Percentiles rank a stretch among this genome's conserved stretches.
Conservation (phyloP, 2,329 filamentous ascomycete genomes). For the Sordariomycetes sp. region DNA sequence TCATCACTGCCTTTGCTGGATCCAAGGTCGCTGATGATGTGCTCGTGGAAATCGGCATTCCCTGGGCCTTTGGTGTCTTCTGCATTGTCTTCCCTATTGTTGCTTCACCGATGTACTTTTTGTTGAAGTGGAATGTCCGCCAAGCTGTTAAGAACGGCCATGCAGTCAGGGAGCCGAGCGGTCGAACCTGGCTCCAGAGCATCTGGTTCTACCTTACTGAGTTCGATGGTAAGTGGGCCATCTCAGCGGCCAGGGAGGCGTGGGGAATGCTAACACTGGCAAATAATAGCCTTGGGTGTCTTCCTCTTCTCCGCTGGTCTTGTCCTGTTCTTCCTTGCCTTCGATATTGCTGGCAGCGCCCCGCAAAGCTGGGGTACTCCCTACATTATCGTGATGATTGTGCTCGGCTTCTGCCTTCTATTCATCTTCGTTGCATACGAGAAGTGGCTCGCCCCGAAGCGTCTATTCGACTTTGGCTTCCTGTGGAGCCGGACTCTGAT, state of each 20-base stretch:
- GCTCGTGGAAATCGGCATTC: slow-evolving; percentile 40
- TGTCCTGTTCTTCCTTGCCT: slow-evolving; percentile 52
- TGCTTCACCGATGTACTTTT: slow-evolving; percentile 44
- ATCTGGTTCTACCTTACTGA: slow-evolving; percentile 31
- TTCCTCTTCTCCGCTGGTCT: slow-evolving; percentile 48
- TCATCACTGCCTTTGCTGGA: slow-evolving; percentile 51
- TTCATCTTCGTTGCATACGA: slow-evolving; percentile 24
- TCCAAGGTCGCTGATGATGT: slow-evolving; percentile 42
- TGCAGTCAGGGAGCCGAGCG: slow-evolving; percentile 15
- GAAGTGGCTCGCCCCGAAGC: slow-evolving; percentile 21
- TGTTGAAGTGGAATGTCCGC: slow-evolving; percentile 41
- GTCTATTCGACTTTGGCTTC: slow-evolving; percentile 21
- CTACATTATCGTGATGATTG: slow-evolving; percentile 25
- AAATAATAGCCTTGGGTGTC: slow-evolving; percentile 39
- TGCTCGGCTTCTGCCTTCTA: slow-evolving; percentile 22
- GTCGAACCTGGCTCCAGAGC: slow-evolving; percentile 26
- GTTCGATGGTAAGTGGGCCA: slow-evolving; percentile 31
- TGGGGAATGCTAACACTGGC: too few relatives aligned
- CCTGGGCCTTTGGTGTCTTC: slow-evolving; percentile 57
- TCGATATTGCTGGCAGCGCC: slow-evolving; percentile 39
- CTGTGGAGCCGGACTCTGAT: slow-evolving; percentile 22
- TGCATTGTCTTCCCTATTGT: slow-evolving; percentile 49
- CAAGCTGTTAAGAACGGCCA: slow-evolving; percentile 43
- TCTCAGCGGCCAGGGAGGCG: background rate
- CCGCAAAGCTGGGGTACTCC: slow-evolving; percentile 23